Base-by-base conservation (phyloP, 768 basidiomycete species). In the Lactarius psammicola region DNA sequence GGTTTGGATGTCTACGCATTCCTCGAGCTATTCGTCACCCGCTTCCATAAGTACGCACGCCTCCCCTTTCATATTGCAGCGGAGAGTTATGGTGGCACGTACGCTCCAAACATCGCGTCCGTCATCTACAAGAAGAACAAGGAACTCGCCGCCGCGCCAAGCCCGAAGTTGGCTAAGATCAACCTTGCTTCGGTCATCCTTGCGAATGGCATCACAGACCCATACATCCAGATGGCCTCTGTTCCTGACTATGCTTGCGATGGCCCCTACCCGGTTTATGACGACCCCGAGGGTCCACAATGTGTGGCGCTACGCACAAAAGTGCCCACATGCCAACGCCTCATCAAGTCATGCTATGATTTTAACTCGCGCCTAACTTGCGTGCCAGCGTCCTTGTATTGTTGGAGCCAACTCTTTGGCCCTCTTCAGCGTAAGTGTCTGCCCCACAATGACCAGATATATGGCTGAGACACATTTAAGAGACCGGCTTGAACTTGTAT, bases 1-100 rank as follows among this genome's bases (percentile, higher is more conserved):
- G 96, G 92, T 23, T 84, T 90, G 76, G 95, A 98, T 66, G 94
- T 99, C 15, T 89, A 90, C 74, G 87, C 88, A 4, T 93, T 93
- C 81, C 79, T 92, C 55, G 82, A 92, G 70, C 82, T 94, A 51
- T 94, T 94, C 84, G 77, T 92, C 64, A 77, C 78, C n/a, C 82
- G 87, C 49, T 95, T 86, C 81, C 84, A 87, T 6, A 74, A 94
- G 74, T 95, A 92, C 74, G 80, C 87, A 11, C 78, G 77, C 28
- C 77, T 79, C 9, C 85, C 89, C 0, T 90, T 94, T 82, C 90
- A 93, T 73, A 77, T 93, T 67, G 89, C 89, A 23, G 89, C 88
- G 0, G 91, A 92, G 75, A 90, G 88, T 70, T 93, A 92, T 56
- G 83, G 83, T 58, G 84, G 83, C n/a, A 75, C 72, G 36, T 95